Base-by-base conservation (phyloP, 768 basidiomycete species). In the Psilocybe cubensis region DNA sequence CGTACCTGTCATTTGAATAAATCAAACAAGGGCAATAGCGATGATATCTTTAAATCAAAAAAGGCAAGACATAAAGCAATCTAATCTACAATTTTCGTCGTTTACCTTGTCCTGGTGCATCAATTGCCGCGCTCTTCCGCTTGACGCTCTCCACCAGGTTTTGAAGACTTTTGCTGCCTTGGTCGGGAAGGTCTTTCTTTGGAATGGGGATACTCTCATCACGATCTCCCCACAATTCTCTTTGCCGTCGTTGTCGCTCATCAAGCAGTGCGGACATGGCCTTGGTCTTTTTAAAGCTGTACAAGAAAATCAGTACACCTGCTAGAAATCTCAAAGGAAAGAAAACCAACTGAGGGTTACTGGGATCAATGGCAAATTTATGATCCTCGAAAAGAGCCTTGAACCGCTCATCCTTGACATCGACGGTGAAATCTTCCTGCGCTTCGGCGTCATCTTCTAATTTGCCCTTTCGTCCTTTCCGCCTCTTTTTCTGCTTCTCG, bases 281-380 rank as follows among this genome's bases (percentile, higher is more conserved):
- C 72, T 90, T 92, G 1, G 96, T 96, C 78, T 91, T 94, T 71
- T 90, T 94, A 79, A 91, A 98, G 54, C 95, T 98, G 65, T 20
- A 18, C 53, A 57, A 45, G 29, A 47, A 57, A 18, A 9, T 60
- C 20, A 62, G 52, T 56, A 55, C 56, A 51, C 14, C n/a, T 11
- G 18, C 29, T 24, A 29, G 9, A 29, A 29, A 12, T 31, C 55
- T 14, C 23, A 8, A 2, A 10, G 14, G 14, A 35, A 29, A 60
- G 9, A 12, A 48, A 10, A 81, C 94, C 62, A 68, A 97, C 96
- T 88, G 92, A 69, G 96, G 94, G 74, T 98, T 92, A 52, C 85
- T 91, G 18, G 97, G 96, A 72, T 99, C 97, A 62, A 99, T 95
- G 0, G 96, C 96, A 62, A 92, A 98, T 28, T 88, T 83, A 65